Evolutionary conservation across 1,139 yeast genomes (phyloP).

Genomic region (Candida frijolesensis): DNA sequence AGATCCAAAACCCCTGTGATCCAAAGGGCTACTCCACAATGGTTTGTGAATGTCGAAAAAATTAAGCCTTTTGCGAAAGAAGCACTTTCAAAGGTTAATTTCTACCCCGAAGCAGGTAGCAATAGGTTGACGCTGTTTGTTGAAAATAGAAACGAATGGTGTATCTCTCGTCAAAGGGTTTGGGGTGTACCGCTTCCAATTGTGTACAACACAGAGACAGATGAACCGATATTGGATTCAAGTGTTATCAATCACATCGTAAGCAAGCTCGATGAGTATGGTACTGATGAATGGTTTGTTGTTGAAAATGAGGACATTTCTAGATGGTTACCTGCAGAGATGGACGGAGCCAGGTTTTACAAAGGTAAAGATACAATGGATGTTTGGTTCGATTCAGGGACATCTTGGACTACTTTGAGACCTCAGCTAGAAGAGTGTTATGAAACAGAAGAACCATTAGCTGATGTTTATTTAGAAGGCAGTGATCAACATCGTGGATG

Average conservation of each 20-base stretch:
- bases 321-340: slow-evolving; percentile 70
- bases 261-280: slow-evolving; percentile 51
- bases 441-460: slow-evolving; percentile 43
- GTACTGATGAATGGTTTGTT: slow-evolving; percentile 82
- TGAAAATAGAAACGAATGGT: slow-evolving; percentile 88
- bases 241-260: slow-evolving; percentile 58
- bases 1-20: slow-evolving; percentile 94
- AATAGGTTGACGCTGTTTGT: slow-evolving; percentile 75
- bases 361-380: slow-evolving; percentile 94
- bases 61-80: slow-evolving; percentile 64
- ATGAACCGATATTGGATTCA: slow-evolving; percentile 57
- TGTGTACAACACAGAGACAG: slow-evolving; percentile 60
- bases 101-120: slow-evolving; percentile 72
- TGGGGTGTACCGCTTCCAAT: slow-evolving; percentile 99
- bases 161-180: slow-evolving; percentile 93
- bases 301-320: slow-evolving; percentile 50
- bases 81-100: slow-evolving; percentile 63
- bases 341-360: slow-evolving; percentile 35
- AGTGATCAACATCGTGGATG: slow-evolving; percentile 98
- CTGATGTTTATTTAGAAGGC: slow-evolving; percentile 90
- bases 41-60: slow-evolving; percentile 87
- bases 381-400: slow-evolving; percentile 98
- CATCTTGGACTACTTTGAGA: slow-evolving; percentile 78
- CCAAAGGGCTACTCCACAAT: slow-evolving; percentile 93
- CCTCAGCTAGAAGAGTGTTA: slow-evolving; percentile 18